Conservation (phyloP, 2,329 filamentous ascomycete species). For the Geosmithia flava region DNA sequence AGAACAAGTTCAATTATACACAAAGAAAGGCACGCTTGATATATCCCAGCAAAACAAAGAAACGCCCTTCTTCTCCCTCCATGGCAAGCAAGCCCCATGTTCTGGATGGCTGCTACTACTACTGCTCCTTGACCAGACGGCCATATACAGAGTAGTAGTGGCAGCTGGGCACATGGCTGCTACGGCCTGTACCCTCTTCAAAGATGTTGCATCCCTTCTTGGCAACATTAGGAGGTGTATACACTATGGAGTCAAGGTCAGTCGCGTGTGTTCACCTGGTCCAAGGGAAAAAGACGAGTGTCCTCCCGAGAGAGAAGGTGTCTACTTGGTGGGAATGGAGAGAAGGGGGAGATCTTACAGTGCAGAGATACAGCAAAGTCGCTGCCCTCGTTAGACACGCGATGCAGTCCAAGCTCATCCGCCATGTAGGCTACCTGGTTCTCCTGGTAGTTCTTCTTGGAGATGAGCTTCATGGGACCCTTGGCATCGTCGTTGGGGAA, state of each 20-base stretch:
- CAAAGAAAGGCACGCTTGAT: too few species aligned
- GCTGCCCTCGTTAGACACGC: conserved; percentile 62
- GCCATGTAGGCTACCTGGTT: conserved; percentile 85
- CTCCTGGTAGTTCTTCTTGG: conserved; percentile 53
- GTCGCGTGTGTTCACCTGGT: conserved; percentile 3
- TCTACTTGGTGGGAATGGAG: background rate
- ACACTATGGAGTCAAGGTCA: conserved; percentile 37
- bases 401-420: conserved; percentile 77
- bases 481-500: conserved; percentile 44
- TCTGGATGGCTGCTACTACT: background rate
- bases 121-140: conserved; percentile 27
- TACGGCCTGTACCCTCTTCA: conserved; percentile 62
- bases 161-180: conserved; percentile 57
- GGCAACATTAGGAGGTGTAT: conserved; percentile 82
- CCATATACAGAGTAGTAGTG: conserved; percentile 59
- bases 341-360: conserved; percentile 27
- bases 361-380: conserved; percentile 79
- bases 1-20: too few species aligned
- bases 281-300: conserved; percentile 12
- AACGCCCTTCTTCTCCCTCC: too few species aligned
- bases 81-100: background rate
- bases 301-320: conserved; percentile 4
- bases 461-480: conserved; percentile 49
- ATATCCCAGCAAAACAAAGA: too few species aligned
- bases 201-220: conserved; percentile 74